Evolutionary conservation across 371 early-diverging fungal species (phyloP), one percentile per base, ranked within the genome.

Genomic region (Apophysomyces ossiformis): DNA sequence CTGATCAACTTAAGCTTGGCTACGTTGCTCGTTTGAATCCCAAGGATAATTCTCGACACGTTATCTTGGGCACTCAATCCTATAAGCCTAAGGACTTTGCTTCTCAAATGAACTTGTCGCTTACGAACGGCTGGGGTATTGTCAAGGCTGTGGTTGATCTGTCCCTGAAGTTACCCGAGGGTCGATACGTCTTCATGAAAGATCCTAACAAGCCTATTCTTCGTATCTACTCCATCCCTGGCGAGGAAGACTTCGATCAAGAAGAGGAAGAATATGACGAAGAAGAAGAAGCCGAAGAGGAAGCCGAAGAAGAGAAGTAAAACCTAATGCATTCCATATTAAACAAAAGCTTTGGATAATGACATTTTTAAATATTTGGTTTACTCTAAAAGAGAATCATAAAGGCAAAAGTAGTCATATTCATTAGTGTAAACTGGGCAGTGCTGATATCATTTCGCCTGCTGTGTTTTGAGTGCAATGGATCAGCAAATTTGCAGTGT

Each of bases 151-250:
- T 97, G 56, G 90, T 94, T 39, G 95, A 96, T 64, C 70, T 94
- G 78, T 94, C 92, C 61, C 76, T 93, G 71, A 85, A 89, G 69
- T 79, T 94, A 64, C 89, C 91, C 43, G 96, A 97, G 72, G 98
- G 98, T 76, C 92, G 92, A 74, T 99, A 94, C 73, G 91, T 98
- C 37, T 79, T 99, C 73, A 89, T 95, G 79, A 94, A 95, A 85
- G 99, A 99, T 78, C 96, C 99, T 37, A 94, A 94, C 85, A 95
- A 94, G 89, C 86, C 96, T 7, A 82, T 92, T 21, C 85, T 97
- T 67, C 87, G 92, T 61, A 66, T 97, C 59, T 96, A 96, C 80
- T 69, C 84, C 44, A 87, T 94, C 18, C 90, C 93, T 57, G 71
- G 72, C 13, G 85, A 84, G 58, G 85, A 91, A 39, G 88, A 91